Conservation (phyloP, 192 early-diverging fungal species). For the Linnemannia elongata region DNA sequence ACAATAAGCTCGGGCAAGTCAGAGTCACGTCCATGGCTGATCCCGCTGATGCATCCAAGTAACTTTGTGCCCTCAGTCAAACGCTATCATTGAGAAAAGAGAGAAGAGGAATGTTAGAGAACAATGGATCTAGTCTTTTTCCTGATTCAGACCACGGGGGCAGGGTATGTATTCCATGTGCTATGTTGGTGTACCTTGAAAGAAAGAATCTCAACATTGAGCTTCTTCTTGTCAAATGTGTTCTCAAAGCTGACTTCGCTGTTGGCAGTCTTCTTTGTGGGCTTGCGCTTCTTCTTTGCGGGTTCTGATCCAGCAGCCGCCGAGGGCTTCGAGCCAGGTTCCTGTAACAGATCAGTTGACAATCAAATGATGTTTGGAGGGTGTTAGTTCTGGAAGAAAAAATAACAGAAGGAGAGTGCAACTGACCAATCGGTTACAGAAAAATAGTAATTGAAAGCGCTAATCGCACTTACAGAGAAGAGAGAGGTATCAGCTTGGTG, state of each 20-base stretch:
- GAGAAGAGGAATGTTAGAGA: neutral
- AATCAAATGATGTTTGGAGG: neutral
- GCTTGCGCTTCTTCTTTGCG: conserved; percentile 70
- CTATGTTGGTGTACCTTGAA: conserved; percentile 66
- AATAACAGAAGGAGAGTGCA: too few species aligned
- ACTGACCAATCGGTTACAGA: neutral
- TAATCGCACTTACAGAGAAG: conserved; percentile 60
- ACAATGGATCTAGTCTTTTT: neutral
- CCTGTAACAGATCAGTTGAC: conserved; percentile 6
- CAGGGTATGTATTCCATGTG: neutral
- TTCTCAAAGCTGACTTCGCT: conserved; percentile 40
- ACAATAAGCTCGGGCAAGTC: conserved; percentile 79
- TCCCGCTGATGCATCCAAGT: conserved; percentile 83
- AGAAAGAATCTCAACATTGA: conserved; percentile 61
- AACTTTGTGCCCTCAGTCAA: conserved; percentile 80
- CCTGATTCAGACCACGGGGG: neutral
- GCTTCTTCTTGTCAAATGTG: conserved; percentile 46
- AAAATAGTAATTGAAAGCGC: neutral
- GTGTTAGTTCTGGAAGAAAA: neutral
- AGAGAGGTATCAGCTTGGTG: conserved; percentile 82
- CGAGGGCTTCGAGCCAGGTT: conserved; percentile 47
- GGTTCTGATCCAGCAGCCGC: conserved; percentile 56
- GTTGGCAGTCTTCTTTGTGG: conserved; percentile 61
- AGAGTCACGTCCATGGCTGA: conserved; percentile 68
- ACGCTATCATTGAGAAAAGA: conserved; percentile 61